A percentile compares a stretch with the other conserved stretches of the same genome.
phyloP scores from a whole-genome alignment of 768 basidiomycete genomes.

The Galerina marginata region DNA sequence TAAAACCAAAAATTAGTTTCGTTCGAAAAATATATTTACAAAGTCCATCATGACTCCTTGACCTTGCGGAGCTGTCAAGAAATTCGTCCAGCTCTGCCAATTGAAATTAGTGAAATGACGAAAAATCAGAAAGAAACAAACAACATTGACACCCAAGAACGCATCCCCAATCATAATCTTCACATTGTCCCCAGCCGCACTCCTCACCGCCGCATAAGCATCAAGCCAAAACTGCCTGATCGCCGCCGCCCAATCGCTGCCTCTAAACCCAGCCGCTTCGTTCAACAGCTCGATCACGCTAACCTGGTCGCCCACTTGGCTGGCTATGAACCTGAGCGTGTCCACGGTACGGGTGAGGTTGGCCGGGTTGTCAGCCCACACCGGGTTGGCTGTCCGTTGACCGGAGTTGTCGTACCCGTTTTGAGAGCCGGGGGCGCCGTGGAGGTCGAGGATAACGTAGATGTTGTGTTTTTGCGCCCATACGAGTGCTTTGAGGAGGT shows the following conservation, averaged over 20 bases:
- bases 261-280: constrained; percentile 64
- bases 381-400: constrained; percentile 57
- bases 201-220: constrained; percentile 63
- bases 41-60: constrained; percentile 70
- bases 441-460: constrained; percentile 77
- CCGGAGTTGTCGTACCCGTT: constrained; percentile 82
- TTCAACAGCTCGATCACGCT: constrained; percentile 74
- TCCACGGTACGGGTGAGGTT: constrained; percentile 61
- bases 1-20: background rate
- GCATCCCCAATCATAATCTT: constrained; percentile 78
- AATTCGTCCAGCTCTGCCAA: constrained; percentile 62
- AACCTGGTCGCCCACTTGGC: constrained; percentile 58
- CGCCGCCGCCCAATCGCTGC: constrained; percentile 44
- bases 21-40: constrained; percentile 39
- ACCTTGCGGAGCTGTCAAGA: constrained; percentile 57
- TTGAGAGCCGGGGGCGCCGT: constrained; percentile 73
- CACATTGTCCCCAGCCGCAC: constrained; percentile 49
- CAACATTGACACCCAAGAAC: constrained; percentile 63
- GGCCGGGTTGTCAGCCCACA: constrained; percentile 60
- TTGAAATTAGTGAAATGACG: constrained; percentile 2
- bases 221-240: constrained; percentile 62
- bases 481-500: constrained; percentile 63
- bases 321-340: constrained; percentile 57
- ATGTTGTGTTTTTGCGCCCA: constrained; percentile 69
- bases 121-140: constrained; percentile 1